Conservation (phyloP, 139 green algal genomes). For the Chlorella ohadii region DNA sequence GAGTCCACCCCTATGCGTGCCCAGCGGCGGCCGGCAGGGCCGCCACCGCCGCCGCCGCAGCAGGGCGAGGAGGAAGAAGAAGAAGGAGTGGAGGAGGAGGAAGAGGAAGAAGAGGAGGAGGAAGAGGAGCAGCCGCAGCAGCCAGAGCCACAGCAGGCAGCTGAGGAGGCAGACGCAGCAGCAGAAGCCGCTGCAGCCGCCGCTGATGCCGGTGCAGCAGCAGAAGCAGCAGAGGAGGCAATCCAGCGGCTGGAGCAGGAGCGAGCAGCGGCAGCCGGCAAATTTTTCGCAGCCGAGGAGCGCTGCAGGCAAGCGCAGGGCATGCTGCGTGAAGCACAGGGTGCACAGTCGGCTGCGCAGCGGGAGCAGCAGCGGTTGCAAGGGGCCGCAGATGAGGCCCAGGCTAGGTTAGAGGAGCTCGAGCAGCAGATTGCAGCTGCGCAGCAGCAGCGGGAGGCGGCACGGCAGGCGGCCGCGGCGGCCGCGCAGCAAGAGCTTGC, state of each 20-base stretch:
- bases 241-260: not conserved
- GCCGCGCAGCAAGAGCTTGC: too few species aligned
- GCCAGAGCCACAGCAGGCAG: not conserved
- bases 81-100: too few species aligned
- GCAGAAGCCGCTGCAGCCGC: not conserved
- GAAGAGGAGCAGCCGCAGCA: not conserved
- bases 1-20: not conserved
- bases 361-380: too few species aligned
- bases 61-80: not conserved
- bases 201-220: not conserved
- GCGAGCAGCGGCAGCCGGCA: not conserved
- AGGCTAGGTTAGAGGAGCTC: too few species aligned
- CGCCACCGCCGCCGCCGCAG: not conserved
- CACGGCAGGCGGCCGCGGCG: too few species aligned
- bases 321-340: too few species aligned
- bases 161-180: not conserved
- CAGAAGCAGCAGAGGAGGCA: not conserved
- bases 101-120: not conserved
- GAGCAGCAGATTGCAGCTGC: too few species aligned
- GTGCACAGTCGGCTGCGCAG: too few species aligned
- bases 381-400: too few species aligned
- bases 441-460: too few species aligned
- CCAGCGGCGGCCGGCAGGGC: not conserved
- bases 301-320: too few species aligned
- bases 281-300: too few species aligned